Base-by-base conservation (phyloP, 2,329 filamentous ascomycete genomes). In the Claviceps quebecensis region DNA sequence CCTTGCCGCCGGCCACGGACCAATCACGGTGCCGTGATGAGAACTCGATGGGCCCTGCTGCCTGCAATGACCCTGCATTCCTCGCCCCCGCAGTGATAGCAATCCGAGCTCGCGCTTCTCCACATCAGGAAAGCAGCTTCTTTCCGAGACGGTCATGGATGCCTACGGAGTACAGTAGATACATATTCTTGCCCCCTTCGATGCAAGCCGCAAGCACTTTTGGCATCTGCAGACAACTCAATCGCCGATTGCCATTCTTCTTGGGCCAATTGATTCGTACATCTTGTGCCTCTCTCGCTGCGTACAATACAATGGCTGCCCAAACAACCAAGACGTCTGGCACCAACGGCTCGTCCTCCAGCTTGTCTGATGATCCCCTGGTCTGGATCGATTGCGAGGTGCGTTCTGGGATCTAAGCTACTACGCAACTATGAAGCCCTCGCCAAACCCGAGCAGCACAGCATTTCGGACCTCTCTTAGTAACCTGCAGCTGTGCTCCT, bases 301-400 rank as follows among this genome's bases (percentile, higher is more conserved):
- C 29, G 11, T 34, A 34, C 9, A 34, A 34, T 4, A 19, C 40
- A 17, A 41, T 41, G 40, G 17, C 40, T 41, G 9, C 17, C 4
- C 17, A 11, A 41, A 41, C 8, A 6, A 41, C 13, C 14, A 19
- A 13, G 17, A 14, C 40, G 9, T 41, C 40, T 22, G 40, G 40
- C 40, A 17, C 26, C 19, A 22, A 9, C 16, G n/a, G 44, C n/a
- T 22, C 38, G 38, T 14, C 47, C 7, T 49, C 50, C 34, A 48
- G 43, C 40, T 48, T 19, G 8, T 63, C 57, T 44, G 65, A 68
- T 52, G 80, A 82, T 57, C 84, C 85, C 8, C 69, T 94, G 39
- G 86, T 94, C 56, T 94, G 88, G 87, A 90, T 95, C 56, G 88
- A 95, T 69, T 77, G 74, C 57, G 75, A 78, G 69, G 74, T 76